Base-by-base conservation (phyloP, 2,329 filamentous ascomycete genomes). In the Xylariaceae sp. region DNA sequence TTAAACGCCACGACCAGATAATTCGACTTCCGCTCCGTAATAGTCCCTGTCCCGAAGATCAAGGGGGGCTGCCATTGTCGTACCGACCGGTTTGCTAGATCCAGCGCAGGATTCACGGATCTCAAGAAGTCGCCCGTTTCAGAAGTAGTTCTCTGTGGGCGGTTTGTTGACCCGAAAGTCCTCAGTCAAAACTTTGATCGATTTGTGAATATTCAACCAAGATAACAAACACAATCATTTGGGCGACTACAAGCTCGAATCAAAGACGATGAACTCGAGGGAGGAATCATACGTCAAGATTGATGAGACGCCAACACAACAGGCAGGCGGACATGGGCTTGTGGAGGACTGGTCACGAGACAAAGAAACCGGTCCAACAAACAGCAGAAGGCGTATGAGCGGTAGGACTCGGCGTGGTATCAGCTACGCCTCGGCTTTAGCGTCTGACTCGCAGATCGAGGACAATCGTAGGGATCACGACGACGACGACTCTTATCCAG, bases 401-500 rank as follows among this genome's bases (percentile, higher is more conserved):
- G 47, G 44, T 30, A 34, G 49, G 32, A 26, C 30, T 7, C 40
- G 51, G 1, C 53, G 52, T 7, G 52, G 47, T 3, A 32, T 31
- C 7, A 59, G 54, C 41, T 64, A 62, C 46, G 54, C 60, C 30
- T 53, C 58, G 8, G 60, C 53, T 26, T 45, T 62, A n/a, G 62
- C 62, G 45, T 53, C 56, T 12, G 53, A 55, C 37, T 42, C 56
- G 11, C 46, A 51, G 4, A 43, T 50, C 41, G 56, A 59, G 6
- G 43, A 50, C 19, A 50, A 55, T n/a, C 43, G 46, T 5, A 53
- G 51, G 50, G 43, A 43, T 6, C 64, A 62, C 5, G 63, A 67
- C 12, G 66, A 65, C 44, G 66, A 69, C 44, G 66, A 67, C 12
- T 69, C 68, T 8, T 68, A 68, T 48, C 68, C 68, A 6, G 68